These are phyloP conservation scores for Misopates orontium DNA, from an alignment of 257 asterid species.

Conservation along the genomic window DNA sequence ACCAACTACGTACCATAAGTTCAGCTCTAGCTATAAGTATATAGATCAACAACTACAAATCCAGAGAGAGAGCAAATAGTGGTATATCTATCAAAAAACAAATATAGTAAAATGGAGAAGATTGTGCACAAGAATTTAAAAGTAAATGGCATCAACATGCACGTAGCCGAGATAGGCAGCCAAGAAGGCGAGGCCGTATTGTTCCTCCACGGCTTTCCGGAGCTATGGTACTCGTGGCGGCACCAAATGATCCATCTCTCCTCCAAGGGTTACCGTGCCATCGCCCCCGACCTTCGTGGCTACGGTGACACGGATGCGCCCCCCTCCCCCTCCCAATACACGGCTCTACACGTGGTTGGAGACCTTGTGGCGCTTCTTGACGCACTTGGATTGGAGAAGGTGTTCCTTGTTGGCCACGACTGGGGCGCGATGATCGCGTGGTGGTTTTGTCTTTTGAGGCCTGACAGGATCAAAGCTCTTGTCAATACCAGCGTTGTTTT, in stretches of 20 bases:
- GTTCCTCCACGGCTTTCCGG: slow-evolving; percentile 50
- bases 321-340: slow-evolving; percentile 30
- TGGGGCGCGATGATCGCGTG: slow-evolving; percentile 57
- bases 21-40: no score
- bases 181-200: slow-evolving; percentile 37
- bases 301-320: slow-evolving; percentile 49
- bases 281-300: slow-evolving; percentile 52
- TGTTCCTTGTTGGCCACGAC: slow-evolving; percentile 59
- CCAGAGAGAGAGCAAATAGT: no score
- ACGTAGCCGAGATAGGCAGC: slow-evolving; percentile 44
- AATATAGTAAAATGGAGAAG: slow-evolving; percentile 20
- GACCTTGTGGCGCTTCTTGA: slow-evolving; percentile 45
- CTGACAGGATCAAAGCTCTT: slow-evolving; percentile 29
- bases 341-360: slow-evolving; percentile 37
- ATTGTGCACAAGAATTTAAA: slow-evolving; percentile 27
- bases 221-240: slow-evolving; percentile 55
- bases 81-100: no score
- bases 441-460: slow-evolving; percentile 47
- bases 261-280: slow-evolving; percentile 38
- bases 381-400: slow-evolving; percentile 36
- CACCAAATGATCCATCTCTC: slow-evolving; percentile 48
- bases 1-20: no score
- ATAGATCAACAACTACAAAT: no score
- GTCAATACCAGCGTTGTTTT: slow-evolving; percentile 11
- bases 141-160: slow-evolving; percentile 36